Evolutionary conservation across 257 asterid species (phyloP).

Genomic region (Penstemon barbatus): DNA sequence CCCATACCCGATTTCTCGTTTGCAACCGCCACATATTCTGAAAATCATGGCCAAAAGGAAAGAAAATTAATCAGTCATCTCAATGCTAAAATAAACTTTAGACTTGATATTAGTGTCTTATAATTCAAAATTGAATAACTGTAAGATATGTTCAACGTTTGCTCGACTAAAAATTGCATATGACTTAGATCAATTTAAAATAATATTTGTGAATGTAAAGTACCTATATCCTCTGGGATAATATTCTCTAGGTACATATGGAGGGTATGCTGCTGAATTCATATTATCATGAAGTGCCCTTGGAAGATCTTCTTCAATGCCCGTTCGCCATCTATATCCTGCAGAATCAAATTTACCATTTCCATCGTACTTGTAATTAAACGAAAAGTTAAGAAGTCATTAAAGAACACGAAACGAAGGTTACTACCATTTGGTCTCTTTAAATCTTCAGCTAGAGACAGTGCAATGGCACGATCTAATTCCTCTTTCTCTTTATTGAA

Average conservation of each 20-base stretch:
- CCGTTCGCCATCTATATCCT: conserved; percentile 70
- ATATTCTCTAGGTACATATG: conserved; percentile 58
- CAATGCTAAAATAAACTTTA: background rate
- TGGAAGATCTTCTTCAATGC: conserved; percentile 53
- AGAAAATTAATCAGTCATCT: conserved; percentile 8
- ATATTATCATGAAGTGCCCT: conserved; percentile 52
- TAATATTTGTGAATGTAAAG: conserved; percentile 1
- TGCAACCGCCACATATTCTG: conserved; percentile 85
- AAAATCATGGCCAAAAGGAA: conserved; percentile 23
- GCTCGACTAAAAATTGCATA: background rate
- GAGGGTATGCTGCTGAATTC: conserved; percentile 50
- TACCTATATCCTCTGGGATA: conserved; percentile 64
- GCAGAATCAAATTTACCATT: conserved; percentile 21
- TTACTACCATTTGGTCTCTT: conserved; percentile 69
- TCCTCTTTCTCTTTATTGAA: conserved; percentile 70
- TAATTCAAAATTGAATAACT: background rate
- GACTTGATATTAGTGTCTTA: conserved; percentile 7
- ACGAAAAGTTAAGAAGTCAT: background rate
- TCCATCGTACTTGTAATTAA: background rate
- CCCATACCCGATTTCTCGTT: conserved; percentile 73
- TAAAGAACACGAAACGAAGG: conserved; percentile 7
- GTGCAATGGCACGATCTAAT: conserved; percentile 82
- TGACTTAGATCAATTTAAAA: background rate
- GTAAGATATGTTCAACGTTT: background rate
- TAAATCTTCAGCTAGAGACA: conserved; percentile 71